Base-by-base conservation (phyloP, 805 yeast genomes). In the Kodamaea neixiangensis region DNA sequence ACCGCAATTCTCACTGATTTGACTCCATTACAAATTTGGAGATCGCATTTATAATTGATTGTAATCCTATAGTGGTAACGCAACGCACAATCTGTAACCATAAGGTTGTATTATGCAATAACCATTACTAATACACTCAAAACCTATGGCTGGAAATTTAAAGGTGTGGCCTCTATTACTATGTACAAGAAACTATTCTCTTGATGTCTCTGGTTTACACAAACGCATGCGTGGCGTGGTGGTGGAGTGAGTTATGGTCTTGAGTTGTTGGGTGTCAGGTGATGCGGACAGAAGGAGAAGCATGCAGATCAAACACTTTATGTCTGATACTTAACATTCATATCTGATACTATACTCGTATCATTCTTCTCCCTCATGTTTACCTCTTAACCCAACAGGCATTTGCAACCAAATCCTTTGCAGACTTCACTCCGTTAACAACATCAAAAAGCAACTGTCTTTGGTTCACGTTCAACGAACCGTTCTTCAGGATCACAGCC, bases 371-470 rank as follows among this genome's bases (percentile, higher is more conserved):
- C n/a, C n/a, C n/a, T n/a, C 31, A 25, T 25, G 7, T 11, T 37
- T 46, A 46, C 22, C 34, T 43, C 48, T 55, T 59, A 25, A 51
- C 55, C 73, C 72, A 68, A 29, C 58, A 62, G 11, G 70, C 67
- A 17, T 55, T 54, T 41, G 58, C 61, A 46, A 67, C 57, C 53
- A 68, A 58, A 44, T 58, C 63, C 50, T 62, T 58, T 33, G 66
- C 61, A 18, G 62, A 44, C 53, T 58, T 60, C 43, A 58, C 44
- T 1, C 76, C 75, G 37, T 59, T 55, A 15, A 67, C 68, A 38
- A 67, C 63, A 33, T 68, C 67, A 49, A 62, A 67, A 47, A 73
- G 58, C 7, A 53, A 25, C 52, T 62, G 67, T 54, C 71, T 73
- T 46, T 69, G 56, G 1, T 50, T 56, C 19, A 63, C 42, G 44